These are phyloP conservation scores for Phytophthora niederhauseri DNA, from an alignment of 352 stramenopile genomes.

Conservation along the genomic window DNA sequence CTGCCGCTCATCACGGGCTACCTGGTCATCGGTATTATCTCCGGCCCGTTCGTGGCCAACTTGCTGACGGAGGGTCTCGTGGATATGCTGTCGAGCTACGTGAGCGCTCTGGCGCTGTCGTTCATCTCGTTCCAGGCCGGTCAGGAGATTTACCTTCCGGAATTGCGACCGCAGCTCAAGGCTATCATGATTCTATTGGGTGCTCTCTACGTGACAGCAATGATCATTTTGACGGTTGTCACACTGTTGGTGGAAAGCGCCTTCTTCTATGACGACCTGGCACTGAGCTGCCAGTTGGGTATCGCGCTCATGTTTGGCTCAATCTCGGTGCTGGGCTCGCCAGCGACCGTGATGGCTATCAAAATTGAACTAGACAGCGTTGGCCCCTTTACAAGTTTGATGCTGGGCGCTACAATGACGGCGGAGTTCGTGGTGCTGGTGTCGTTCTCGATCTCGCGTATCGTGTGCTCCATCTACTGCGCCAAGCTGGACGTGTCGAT, in stretches of 20 bases:
- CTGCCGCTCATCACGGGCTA: slow-evolving; percentile 75
- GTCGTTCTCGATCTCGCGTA: slow-evolving; percentile 68
- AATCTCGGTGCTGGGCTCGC: slow-evolving; percentile 63
- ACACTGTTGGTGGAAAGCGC: slow-evolving; percentile 38
- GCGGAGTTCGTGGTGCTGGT: slow-evolving; percentile 76
- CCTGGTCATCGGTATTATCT: slow-evolving; percentile 58
- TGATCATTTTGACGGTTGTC: slow-evolving; percentile 49
- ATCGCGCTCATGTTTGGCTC: slow-evolving; percentile 75
- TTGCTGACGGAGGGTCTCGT: slow-evolving; percentile 44
- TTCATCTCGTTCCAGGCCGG: slow-evolving; percentile 80
- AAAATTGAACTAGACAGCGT: slow-evolving; percentile 78
- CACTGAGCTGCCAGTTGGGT: slow-evolving; percentile 49
- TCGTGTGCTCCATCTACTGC: slow-evolving; percentile 69
- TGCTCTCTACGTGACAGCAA: slow-evolving; percentile 51
- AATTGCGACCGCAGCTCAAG: slow-evolving; percentile 62
- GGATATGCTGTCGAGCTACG: slow-evolving; percentile 47
- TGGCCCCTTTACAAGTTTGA: slow-evolving; percentile 75
- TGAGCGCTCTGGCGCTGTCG: slow-evolving; percentile 65
- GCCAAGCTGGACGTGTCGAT: slow-evolving; percentile 60
- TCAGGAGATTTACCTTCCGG: slow-evolving; percentile 68
- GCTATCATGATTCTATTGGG: slow-evolving; percentile 56
- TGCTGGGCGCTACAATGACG: slow-evolving; percentile 73
- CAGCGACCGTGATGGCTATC: slow-evolving; percentile 74
- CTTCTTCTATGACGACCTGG: slow-evolving; percentile 61
- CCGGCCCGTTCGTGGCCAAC: slow-evolving; percentile 59